Evolutionary conservation across 306 rosid genomes (phyloP).

Genomic region (Urtica urens): DNA sequence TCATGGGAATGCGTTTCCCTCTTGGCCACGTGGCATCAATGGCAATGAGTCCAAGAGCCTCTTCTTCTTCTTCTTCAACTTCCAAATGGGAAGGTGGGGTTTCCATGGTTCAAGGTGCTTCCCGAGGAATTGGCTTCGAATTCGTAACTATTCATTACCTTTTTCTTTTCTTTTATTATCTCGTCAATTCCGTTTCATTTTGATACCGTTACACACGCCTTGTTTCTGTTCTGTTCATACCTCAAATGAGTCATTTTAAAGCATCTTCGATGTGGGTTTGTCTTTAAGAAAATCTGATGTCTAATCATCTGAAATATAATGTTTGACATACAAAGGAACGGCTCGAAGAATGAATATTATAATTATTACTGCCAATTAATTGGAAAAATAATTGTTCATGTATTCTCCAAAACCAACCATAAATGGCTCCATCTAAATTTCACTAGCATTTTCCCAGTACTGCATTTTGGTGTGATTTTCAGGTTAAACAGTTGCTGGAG

Average conservation of each 20-base stretch:
- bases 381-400: too few species aligned
- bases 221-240: background rate
- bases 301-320: too few species aligned
- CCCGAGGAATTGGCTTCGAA: constrained; percentile 48
- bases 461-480: too few species aligned
- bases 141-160: constrained; percentile 35
- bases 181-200: background rate
- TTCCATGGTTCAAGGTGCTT: constrained; percentile 50
- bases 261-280: too few species aligned
- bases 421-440: too few species aligned
- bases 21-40: constrained; percentile 4
- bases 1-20: constrained; percentile 11
- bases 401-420: too few species aligned
- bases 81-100: constrained; percentile 39
- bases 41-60: constrained; percentile 4
- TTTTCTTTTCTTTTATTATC: background rate
- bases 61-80: constrained; percentile 29
- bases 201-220: too few species aligned
- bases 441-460: too few species aligned
- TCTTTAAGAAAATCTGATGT: too few species aligned
- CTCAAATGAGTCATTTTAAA: background rate
- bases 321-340: too few species aligned
- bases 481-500: constrained; percentile 82
- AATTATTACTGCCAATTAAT: too few species aligned
- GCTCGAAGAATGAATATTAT: background rate